Conservation (phyloP, 2,329 filamentous ascomycete genomes). For the Stachybotrys echinatus region DNA sequence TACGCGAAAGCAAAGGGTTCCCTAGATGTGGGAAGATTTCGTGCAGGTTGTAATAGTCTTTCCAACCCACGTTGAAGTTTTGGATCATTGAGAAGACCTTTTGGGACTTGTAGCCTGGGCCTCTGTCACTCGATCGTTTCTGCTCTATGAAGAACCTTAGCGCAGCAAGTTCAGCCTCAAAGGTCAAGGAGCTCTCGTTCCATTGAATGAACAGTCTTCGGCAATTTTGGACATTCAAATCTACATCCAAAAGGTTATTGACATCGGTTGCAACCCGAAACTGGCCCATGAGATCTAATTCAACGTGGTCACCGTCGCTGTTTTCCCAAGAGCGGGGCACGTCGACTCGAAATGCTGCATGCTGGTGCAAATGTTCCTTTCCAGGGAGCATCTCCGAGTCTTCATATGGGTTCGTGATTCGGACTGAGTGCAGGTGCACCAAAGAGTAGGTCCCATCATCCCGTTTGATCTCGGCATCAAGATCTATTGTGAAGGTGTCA, state of each 20-base stretch:
- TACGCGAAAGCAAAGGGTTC: slow-evolving; percentile 13
- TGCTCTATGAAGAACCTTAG: slow-evolving; percentile 16
- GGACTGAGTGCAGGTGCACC: slow-evolving; percentile 13
- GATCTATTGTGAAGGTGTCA: slow-evolving; percentile 21
- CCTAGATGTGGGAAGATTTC: slow-evolving; percentile 25
- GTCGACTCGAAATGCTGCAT: slow-evolving; percentile 27
- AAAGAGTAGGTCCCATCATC: slow-evolving; percentile 17
- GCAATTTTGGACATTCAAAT: slow-evolving; percentile 7
- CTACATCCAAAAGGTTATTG: slow-evolving; percentile 10
- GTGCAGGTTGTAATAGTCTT: slow-evolving; percentile 16
- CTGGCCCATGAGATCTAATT: slow-evolving; percentile 54
- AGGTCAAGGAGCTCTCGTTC: slow-evolving; percentile 20
- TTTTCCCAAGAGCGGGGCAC: slow-evolving; percentile 22
- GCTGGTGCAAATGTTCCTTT: slow-evolving; percentile 9
- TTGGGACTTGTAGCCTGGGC: slow-evolving; percentile 13
- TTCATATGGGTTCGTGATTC: slow-evolving; percentile 26
- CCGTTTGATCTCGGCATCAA: slow-evolving; percentile 13
- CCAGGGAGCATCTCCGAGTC: slow-evolving; percentile 3
- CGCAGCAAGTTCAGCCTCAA: slow-evolving; percentile 26
- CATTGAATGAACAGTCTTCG: slow-evolving; percentile 20
- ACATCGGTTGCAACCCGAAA: slow-evolving; percentile 52
- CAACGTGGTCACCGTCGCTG: slow-evolving; percentile 12
- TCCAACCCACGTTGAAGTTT: slow-evolving; percentile 18
- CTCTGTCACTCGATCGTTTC: slow-evolving; percentile 10
- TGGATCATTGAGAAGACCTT: slow-evolving; percentile 26